These are phyloP conservation scores for Cryptococcus sp. DNA, from an alignment of 1,284 basidiomycete species.

Conservation along the genomic window DNA sequence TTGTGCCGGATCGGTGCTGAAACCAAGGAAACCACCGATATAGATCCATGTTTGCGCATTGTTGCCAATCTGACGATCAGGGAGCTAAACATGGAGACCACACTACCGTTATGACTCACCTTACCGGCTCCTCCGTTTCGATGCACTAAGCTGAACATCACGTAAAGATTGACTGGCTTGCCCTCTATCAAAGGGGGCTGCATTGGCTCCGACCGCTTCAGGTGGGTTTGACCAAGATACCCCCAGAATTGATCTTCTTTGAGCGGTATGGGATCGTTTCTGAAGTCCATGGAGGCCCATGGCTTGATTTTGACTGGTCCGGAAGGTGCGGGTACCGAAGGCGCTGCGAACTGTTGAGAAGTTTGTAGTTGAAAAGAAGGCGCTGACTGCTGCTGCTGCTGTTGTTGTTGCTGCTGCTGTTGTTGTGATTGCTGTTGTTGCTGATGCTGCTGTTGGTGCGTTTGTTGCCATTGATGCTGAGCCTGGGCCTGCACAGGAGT, in stretches of 20 bases:
- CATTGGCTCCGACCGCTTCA: background rate
- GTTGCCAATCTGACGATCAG: background rate
- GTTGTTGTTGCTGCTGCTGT: background rate
- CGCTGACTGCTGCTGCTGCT: conserved; percentile 1
- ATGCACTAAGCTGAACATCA: conserved; percentile 29
- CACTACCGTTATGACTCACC: conserved; percentile 10
- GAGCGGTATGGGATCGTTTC: conserved; percentile 8
- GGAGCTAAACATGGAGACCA: background rate
- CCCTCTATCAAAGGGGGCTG: conserved; percentile 22
- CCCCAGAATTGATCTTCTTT: conserved; percentile 7
- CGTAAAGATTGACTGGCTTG: conserved; percentile 23
- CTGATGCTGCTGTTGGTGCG: background rate
- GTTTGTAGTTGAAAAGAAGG: background rate
- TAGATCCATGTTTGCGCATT: conserved; percentile 17
- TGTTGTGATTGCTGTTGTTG: conserved; percentile 1
- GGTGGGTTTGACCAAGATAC: conserved; percentile 10
- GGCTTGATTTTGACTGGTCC: conserved; percentile 1
- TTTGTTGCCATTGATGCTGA: background rate
- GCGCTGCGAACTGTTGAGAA: background rate
- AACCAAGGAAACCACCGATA: conserved; percentile 31
- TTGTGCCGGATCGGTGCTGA: conserved; percentile 7
- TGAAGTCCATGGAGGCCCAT: conserved; percentile 15
- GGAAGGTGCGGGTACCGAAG: background rate
- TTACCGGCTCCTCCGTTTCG: conserved; percentile 31
- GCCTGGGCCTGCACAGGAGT: background rate